Percentiles rank a stretch among this genome's conserved stretches.
Evolutionary conservation across 495 filamentous ascomycete species (phyloP).

Genomic region (Podospora sp.): DNA sequence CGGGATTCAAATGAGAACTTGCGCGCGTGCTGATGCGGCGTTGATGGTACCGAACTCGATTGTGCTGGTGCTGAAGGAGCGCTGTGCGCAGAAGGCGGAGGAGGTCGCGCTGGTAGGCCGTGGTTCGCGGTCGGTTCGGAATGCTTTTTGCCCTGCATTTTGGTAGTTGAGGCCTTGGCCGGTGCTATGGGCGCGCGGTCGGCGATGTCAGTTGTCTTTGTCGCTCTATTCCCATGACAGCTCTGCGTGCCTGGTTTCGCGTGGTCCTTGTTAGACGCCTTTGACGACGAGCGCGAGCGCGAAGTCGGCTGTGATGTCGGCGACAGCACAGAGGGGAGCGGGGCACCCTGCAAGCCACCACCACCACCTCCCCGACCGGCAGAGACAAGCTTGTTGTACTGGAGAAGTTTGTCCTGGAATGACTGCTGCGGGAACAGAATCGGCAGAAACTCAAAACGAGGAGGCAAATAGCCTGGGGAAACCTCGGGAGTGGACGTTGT

Average conservation of each 20-base stretch:
- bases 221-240: slow-evolving; percentile 63
- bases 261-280: slow-evolving; percentile 55
- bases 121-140: slow-evolving; percentile 34
- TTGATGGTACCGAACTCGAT: slow-evolving; percentile 91
- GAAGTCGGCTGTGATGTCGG: slow-evolving; percentile 51
- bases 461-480: slow-evolving; percentile 36
- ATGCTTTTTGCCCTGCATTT: slow-evolving; percentile 53
- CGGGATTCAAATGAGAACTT: slow-evolving; percentile 81
- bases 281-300: slow-evolving; percentile 54
- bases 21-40: slow-evolving; percentile 84
- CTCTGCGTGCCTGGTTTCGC: slow-evolving; percentile 44
- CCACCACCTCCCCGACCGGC: slow-evolving; percentile 48
- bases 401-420: slow-evolving; percentile 55
- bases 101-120: slow-evolving; percentile 38
- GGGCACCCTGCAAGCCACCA: slow-evolving; percentile 48
- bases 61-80: slow-evolving; percentile 54
- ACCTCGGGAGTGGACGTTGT: slow-evolving; percentile 31
- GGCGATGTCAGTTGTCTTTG: slow-evolving; percentile 51
- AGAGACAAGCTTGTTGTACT: slow-evolving; percentile 58
- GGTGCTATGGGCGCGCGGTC: slow-evolving; percentile 58
- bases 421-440: slow-evolving; percentile 54
- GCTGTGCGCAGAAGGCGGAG: slow-evolving; percentile 36
- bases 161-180: slow-evolving; percentile 48
- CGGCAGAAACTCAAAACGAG: slow-evolving; percentile 48
- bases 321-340: slow-evolving; percentile 49